Conservation (phyloP, 345 rosid species). For the Boechera retrofracta region DNA sequence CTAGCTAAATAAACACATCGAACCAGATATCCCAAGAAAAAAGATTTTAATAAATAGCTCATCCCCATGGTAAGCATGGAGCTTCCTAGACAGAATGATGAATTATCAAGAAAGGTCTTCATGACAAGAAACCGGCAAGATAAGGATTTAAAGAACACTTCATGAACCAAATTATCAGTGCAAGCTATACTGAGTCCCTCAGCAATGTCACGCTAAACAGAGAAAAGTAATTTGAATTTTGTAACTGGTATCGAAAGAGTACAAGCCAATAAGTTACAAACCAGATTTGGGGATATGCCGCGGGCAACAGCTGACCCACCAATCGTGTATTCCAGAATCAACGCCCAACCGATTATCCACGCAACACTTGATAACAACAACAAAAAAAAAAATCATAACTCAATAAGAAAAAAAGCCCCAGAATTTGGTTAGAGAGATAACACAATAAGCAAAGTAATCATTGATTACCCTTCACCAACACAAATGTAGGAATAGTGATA, state of each 20-base stretch:
- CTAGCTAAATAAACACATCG: not conserved
- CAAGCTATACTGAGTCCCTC: not conserved
- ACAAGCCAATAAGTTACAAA: slow-evolving; percentile 32
- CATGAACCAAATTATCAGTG: not conserved
- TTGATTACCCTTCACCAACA: slow-evolving; percentile 84
- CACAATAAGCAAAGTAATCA: not conserved
- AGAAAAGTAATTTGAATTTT: not conserved
- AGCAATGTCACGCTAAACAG: slow-evolving; percentile 16
- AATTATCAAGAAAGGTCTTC: not conserved
- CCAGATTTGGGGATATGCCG: slow-evolving; percentile 93
- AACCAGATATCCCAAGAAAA: not conserved
- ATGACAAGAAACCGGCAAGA: slow-evolving; percentile 16
- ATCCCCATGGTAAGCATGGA: not conserved
- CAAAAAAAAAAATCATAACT: not conserved
- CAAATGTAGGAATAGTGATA: slow-evolving; percentile 97
- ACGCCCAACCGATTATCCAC: slow-evolving; percentile 96
- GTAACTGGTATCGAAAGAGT: not conserved
- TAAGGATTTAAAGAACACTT: not conserved
- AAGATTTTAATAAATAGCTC: not conserved
- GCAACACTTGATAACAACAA: slow-evolving; percentile 62
- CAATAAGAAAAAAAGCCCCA: not conserved
- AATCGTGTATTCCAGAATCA: slow-evolving; percentile 90
- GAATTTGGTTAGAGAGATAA: not conserved
- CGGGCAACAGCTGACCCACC: slow-evolving; percentile 98
- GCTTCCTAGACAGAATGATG: not conserved